These are phyloP conservation scores for Dispira parvispora DNA, from an alignment of 192 early-diverging fungal genomes.

Conservation along the genomic window DNA sequence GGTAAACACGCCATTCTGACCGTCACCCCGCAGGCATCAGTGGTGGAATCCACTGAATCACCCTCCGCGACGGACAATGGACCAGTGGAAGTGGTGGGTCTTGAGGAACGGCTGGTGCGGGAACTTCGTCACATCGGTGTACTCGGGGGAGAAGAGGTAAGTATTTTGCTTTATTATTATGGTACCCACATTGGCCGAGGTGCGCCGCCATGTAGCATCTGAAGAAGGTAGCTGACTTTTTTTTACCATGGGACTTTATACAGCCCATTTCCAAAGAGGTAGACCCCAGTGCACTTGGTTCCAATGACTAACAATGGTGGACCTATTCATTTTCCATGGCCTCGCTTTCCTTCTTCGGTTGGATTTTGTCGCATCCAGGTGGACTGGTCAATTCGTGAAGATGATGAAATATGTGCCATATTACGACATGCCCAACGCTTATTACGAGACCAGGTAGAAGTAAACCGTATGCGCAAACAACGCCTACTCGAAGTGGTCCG, in stretches of 20 bases:
- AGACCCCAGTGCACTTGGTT: too few species aligned
- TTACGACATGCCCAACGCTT: constrained; percentile 51
- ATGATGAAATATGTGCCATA: constrained; percentile 55
- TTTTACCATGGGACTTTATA: too few species aligned
- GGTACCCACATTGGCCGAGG: too few species aligned
- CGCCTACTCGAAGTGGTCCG: constrained; percentile 47
- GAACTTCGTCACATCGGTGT: constrained; percentile 76
- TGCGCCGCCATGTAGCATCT: too few species aligned
- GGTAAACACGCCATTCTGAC: too few species aligned
- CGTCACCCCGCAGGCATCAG: neutral
- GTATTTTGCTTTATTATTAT: too few species aligned
- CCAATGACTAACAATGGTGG: too few species aligned
- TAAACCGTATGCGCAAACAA: constrained; percentile 51
- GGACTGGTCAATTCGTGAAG: constrained; percentile 49
- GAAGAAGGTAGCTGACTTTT: too few species aligned
- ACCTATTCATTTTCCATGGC: too few species aligned
- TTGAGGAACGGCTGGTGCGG: constrained; percentile 68
- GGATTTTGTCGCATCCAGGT: constrained; percentile 13
- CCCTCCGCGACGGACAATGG: constrained; percentile 1
- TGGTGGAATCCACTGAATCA: neutral
- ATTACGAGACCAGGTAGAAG: constrained; percentile 44
- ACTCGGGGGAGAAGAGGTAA: constrained; percentile 55
- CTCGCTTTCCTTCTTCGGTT: too few species aligned
- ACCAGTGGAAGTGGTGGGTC: constrained; percentile 32
- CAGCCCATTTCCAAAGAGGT: too few species aligned